Conservation (phyloP, 2,329 filamentous ascomycete species). For the Fonsecaea nubica region DNA sequence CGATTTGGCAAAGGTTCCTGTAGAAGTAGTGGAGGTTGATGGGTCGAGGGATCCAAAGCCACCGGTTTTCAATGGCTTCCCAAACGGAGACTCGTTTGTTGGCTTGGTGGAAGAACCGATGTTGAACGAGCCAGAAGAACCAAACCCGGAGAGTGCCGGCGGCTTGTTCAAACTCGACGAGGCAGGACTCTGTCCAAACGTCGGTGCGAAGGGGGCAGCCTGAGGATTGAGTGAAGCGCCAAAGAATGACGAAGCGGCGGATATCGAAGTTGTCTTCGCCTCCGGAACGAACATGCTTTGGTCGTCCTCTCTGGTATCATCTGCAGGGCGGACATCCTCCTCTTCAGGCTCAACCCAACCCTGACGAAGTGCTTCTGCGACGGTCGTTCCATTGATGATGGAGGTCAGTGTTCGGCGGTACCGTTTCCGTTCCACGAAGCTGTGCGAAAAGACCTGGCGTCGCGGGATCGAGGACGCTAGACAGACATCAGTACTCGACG, state of each 20-base stretch:
- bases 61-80: constrained; percentile 11
- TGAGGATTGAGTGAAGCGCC: constrained; percentile 29
- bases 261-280: constrained; percentile 1
- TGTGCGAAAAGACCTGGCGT: constrained; percentile 61
- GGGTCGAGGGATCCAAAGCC: constrained; percentile 16
- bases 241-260: constrained; percentile 16
- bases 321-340: constrained; percentile 46
- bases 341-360: constrained; percentile 56
- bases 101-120: background rate
- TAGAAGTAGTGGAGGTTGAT: constrained; percentile 3
- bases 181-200: constrained; percentile 22
- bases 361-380: constrained; percentile 57
- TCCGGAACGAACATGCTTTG: constrained; percentile 42
- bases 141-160: background rate
- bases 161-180: constrained; percentile 23
- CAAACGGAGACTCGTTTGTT: constrained; percentile 14
- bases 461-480: constrained; percentile 37
- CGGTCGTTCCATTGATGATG: constrained; percentile 62
- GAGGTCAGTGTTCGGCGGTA: constrained; percentile 61
- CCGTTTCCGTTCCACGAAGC: constrained; percentile 65
- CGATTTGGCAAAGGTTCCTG: constrained; percentile 17
- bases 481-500: constrained; percentile 40
- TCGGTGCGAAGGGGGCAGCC: constrained; percentile 31
- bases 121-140: background rate
- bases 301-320: constrained; percentile 45